phyloP scores from a whole-genome alignment of 139 green algal species.

The Haematococcus lacustris region DNA sequence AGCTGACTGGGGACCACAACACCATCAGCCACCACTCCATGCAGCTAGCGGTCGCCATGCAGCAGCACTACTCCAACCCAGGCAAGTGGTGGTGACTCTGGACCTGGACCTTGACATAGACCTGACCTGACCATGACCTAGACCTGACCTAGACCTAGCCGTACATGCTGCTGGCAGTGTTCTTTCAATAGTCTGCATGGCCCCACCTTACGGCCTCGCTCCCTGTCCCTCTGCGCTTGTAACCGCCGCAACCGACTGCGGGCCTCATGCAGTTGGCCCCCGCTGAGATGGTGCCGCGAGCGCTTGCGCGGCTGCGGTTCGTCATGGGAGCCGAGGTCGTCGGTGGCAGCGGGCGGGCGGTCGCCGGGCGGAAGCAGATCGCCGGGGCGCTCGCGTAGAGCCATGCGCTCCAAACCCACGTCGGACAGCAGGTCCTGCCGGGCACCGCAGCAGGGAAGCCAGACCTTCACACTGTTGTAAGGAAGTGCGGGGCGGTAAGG shows the following conservation, averaged over 20 bases:
- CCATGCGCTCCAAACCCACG: constrained; percentile 15
- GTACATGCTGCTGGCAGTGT: background rate
- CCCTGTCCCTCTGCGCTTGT: constrained; percentile 19
- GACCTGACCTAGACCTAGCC: background rate
- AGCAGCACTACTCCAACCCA: background rate
- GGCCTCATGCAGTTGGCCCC: constrained; percentile 6
- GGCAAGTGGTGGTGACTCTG: background rate
- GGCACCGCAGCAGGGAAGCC: background rate
- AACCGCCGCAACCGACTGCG: constrained; percentile 24
- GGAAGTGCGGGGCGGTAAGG: no score
- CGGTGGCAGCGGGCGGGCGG: background rate
- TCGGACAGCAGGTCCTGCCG: constrained; percentile 27
- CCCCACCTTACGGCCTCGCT: constrained; percentile 20
- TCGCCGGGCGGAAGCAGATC: background rate
- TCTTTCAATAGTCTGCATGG: background rate
- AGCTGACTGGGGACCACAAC: no score
- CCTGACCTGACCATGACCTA: background rate
- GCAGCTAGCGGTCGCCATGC: background rate
- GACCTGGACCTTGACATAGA: background rate
- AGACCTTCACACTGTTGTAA: background rate
- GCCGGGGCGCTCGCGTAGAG: background rate
- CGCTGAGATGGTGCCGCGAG: constrained; percentile 1
- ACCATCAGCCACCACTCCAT: background rate
- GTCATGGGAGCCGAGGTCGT: background rate
- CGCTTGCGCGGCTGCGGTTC: background rate